These are phyloP conservation scores for Raphanus sativus DNA, from an alignment of 345 rosid species.

Conservation along the genomic window DNA sequence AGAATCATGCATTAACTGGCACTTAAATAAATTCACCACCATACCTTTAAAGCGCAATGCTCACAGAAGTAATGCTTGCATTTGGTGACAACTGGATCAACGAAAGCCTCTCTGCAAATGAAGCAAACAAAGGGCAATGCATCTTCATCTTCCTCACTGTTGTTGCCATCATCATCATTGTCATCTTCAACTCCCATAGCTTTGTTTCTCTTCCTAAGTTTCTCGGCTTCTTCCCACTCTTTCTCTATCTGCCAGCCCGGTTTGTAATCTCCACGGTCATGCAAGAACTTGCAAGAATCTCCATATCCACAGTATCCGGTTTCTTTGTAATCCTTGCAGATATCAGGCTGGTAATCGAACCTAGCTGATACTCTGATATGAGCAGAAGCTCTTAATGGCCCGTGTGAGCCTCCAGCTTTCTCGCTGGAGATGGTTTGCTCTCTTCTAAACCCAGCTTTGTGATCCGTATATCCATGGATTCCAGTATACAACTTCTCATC, in stretches of 20 bases:
- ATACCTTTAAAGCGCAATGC: slow-evolving; percentile 89
- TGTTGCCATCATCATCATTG: slow-evolving; percentile 44
- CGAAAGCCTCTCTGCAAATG: slow-evolving; percentile 73
- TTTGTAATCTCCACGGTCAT: slow-evolving; percentile 89
- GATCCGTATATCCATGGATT: slow-evolving; percentile 78
- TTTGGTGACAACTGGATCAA: slow-evolving; percentile 79
- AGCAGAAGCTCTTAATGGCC: slow-evolving; percentile 93
- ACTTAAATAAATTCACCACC: background rate
- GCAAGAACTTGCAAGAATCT: slow-evolving; percentile 85
- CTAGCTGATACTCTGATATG: slow-evolving; percentile 87
- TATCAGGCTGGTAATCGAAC: slow-evolving; percentile 89
- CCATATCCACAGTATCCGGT: slow-evolving; percentile 95
- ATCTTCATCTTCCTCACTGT: slow-evolving; percentile 52
- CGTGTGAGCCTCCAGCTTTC: slow-evolving; percentile 92
- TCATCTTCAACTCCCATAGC: slow-evolving; percentile 65
- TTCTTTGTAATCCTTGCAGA: slow-evolving; percentile 91
- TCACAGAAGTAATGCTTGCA: slow-evolving; percentile 92
- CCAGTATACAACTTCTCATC: slow-evolving; percentile 75
- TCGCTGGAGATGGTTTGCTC: slow-evolving; percentile 85
- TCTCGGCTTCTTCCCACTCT: slow-evolving; percentile 92
- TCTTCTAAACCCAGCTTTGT: slow-evolving; percentile 88
- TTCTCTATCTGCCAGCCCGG: slow-evolving; percentile 90
- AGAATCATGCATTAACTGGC: background rate
- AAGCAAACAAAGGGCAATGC: slow-evolving; percentile 80
- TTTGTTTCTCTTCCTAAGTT: slow-evolving; percentile 67